Base-by-base conservation (phyloP, 23 red algal genomes). In the Gracilariopsis chorda region DNA sequence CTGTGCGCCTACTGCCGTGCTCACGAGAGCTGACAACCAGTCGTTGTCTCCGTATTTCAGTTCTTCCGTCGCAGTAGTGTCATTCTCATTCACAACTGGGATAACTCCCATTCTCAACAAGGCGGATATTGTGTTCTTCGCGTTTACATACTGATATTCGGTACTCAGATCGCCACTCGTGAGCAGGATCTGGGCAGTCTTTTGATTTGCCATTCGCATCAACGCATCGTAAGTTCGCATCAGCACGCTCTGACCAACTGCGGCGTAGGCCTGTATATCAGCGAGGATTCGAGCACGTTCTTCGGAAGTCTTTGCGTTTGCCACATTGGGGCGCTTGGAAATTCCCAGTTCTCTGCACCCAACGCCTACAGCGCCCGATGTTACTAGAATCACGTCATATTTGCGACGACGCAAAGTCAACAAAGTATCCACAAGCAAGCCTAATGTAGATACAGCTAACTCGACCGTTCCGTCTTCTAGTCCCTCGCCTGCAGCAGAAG, bases 41-140 rank as follows among this genome's bases (percentile, higher is more conserved):
- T 98, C 95, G 68, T 98, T 94, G 80, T 98, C 95, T n/a, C 95
- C 95, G 42, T 84, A 94, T n/a, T 87, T 82, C 12, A 98, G 40
- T 68, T 98, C 90, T 58, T 94, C 87, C 7, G 90, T 94, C 25
- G 90, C 92, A 0, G 92, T 80, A 4, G 87, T 90, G 64, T 95
- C 96, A 48, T 95, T 98, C 80, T 95, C 92, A 76, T 95, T 95
- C 17, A 98, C 86, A 76, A 95, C 93, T 28, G 93, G 92, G 30
- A 98, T 81, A 41, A 95, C 96, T 1, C 96, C 92, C 85, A 99
- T 82, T n/a, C 67, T 56, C 19, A 99, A 59, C 35, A 99, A 71
- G 64, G 92, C 72, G 25, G 61, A 86, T 13, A 99, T 83, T 7
- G 97, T 99, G 43, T 96, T 96, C 27, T 84, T 52, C 13, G 94